A percentile compares a stretch with the other conserved stretches of the same genome.
These are phyloP conservation scores for Dothistroma pini DNA, from an alignment of 2,329 filamentous ascomycete species.

Conservation along the genomic window DNA sequence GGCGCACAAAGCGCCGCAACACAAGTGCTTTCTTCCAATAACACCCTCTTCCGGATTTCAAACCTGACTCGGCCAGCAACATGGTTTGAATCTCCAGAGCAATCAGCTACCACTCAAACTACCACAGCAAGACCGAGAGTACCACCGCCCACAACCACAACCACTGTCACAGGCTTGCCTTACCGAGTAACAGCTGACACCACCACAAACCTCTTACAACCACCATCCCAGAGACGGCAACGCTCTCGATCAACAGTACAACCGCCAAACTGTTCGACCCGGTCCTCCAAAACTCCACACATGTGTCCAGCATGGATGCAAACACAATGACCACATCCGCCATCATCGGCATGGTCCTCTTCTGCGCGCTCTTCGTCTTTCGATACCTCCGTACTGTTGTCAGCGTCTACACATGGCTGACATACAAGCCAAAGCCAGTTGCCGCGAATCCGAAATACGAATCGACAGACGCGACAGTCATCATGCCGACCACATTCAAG, in stretches of 20 bases:
- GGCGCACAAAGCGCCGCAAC: slow-evolving; percentile 1
- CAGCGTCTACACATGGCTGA: slow-evolving; percentile 27
- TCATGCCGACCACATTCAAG: slow-evolving; percentile 37
- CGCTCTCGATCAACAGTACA: not conserved
- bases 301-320: not conserved
- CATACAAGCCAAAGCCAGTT: slow-evolving; percentile 29
- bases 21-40: not conserved
- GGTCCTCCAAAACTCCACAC: not conserved
- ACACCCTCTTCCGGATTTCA: not conserved
- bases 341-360: slow-evolving; percentile 6
- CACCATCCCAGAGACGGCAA: not conserved
- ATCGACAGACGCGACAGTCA: slow-evolving; percentile 30
- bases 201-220: not conserved
- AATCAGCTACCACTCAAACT: not conserved
- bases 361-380: slow-evolving; percentile 21
- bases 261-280: not conserved
- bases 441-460: slow-evolving; percentile 26
- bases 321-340: not conserved
- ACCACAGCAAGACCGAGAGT: not conserved
- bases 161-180: not conserved
- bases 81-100: not conserved
- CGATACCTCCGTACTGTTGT: slow-evolving; percentile 32
- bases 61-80: not conserved
- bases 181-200: not conserved
- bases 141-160: not conserved